Base-by-base conservation (phyloP, 2,329 filamentous ascomycete genomes). In the Colletotrichum limetticola region DNA sequence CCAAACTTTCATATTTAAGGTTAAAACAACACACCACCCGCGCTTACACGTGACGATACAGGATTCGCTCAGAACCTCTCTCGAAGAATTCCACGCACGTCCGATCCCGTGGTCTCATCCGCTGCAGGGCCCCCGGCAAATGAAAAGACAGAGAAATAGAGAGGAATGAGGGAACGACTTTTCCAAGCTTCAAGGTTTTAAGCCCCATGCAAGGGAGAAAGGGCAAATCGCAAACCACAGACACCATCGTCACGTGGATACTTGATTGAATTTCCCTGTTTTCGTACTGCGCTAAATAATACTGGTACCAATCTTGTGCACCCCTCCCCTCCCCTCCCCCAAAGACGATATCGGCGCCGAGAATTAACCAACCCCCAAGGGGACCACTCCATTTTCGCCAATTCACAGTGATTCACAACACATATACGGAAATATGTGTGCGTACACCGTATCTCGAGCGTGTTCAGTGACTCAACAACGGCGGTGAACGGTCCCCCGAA, bases 381-480 rank as follows among this genome's bases (percentile, higher is more conserved):
- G 37, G 42, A 59, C 32, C 32, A 35, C 66, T 68, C 58, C 69
- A 49, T 67, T 24, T 30, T 63, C 28, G 66, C 70, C 70, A 70
- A 65, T 72, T 72, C 70, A 70, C 70, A 11, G 64, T 70, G 46
- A 59, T 70, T 72, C 70, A 72, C 58, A 70, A 70, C 67, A 14
- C 19, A 16, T 30, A n/a, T 55, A 22, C 59, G 46, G 46, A 49
- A 30, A 30, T 22, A 30, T 22, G 52, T 28, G 26, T 52, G 12
- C 6, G 42, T 37, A 14, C 35, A n/a, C 32, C 32, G 32, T 35
- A 35, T 35, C 32, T 35, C 11, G 32, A 35, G 32, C 11, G 19
- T 49, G 19, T 49, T 49, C 42, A 56, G 66, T 72, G 70, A 72
- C 66, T 72, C 70, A 22, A 59, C 69, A 70, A 72, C 70, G 70